Evolutionary conservation across 192 early-diverging fungal species (phyloP), one percentile per base, ranked within the genome.

Genomic region (Coemansia sp.): DNA sequence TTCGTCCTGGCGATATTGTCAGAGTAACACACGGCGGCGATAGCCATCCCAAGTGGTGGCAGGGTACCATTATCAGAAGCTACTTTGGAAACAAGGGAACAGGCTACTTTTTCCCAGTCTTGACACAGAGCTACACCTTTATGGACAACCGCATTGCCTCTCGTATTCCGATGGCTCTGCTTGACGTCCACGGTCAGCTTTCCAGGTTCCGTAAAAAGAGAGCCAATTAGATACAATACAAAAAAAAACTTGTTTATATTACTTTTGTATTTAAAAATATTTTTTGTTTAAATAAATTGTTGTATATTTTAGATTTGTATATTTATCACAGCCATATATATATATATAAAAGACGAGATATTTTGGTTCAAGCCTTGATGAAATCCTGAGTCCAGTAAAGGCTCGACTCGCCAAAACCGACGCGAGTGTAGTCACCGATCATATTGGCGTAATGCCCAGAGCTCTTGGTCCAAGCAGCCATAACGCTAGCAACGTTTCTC

Each of bases 401-500:
- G 28, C 70, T 63, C 22, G 34, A 17, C 11, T 66, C 59, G n/a
- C 80, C 85, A 59, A 79, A 73, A 15, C 86, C 86, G 53, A 87
- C 79, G 12, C 12, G 64, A n/a, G 38, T 74, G 36, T 68, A 71
- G 67, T 75, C 65, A 32, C 76, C 76, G 35, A 83, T 28, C 72
- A 87, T 82, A 57, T 85, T 87, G 3, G 61, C 78, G 4, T 75
- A 72, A 63, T 87, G 86, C 4, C 68, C 71, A 12, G 72, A 52
- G 70, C 85, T 86, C 43, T 78, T 67, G 57, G 43, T 80, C 84
- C 84, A 87, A 1, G 71, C 64, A 9, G 69, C 17, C 73, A 86
- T 76, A 17, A 79, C 85, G 33, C 61, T 48, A 14, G 55, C 22
- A 28, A 78, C 76, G 14, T 61, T 57, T 39, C 48, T 12, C 54